phyloP scores from a whole-genome alignment of 2,329 filamentous ascomycete genomes.

The Ampelomyces quisqualis region DNA sequence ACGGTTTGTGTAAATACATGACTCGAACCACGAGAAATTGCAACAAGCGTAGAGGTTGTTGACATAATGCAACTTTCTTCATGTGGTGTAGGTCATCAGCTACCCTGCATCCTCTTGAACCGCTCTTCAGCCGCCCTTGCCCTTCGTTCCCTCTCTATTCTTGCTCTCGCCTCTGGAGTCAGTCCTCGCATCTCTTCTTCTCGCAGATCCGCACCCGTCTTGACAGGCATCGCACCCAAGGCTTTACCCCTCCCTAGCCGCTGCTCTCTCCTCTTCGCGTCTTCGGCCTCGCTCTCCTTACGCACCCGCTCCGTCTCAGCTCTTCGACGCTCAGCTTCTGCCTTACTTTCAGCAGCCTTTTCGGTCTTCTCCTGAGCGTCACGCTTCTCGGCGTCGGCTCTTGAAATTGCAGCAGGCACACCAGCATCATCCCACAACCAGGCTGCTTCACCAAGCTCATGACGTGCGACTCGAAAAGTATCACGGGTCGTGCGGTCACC shows the following conservation, averaged over 20 bases:
- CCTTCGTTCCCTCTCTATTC: slow-evolving; percentile 81
- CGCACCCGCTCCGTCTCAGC: slow-evolving; percentile 73
- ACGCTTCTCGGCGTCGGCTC: slow-evolving; percentile 68
- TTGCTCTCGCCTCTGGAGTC: slow-evolving; percentile 82
- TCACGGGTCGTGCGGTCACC: slow-evolving; percentile 85
- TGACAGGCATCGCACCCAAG: slow-evolving; percentile 59
- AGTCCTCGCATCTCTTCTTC: slow-evolving; percentile 83
- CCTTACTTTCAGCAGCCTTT: slow-evolving; percentile 65
- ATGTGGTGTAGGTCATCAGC: no score
- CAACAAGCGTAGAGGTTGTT: neutral
- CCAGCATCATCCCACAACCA: slow-evolving; percentile 79
- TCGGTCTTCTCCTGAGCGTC: slow-evolving; percentile 70
- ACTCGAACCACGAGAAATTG: neutral
- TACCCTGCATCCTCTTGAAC: slow-evolving; percentile 57
- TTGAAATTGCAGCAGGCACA: slow-evolving; percentile 70
- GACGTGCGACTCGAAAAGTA: slow-evolving; percentile 84
- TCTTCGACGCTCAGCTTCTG: slow-evolving; percentile 62
- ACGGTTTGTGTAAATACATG: neutral
- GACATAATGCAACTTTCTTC: neutral
- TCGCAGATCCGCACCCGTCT: slow-evolving; percentile 76
- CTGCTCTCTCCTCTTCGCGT: slow-evolving; percentile 55
- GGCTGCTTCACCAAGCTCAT: slow-evolving; percentile 71
- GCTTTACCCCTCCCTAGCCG: slow-evolving; percentile 51
- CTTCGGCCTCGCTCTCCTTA: slow-evolving; percentile 53
- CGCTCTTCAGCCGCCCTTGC: slow-evolving; percentile 91